These are phyloP conservation scores for Middelhovenomyces tepae DNA, from an alignment of 805 yeast genomes.

Conservation along the genomic window DNA sequence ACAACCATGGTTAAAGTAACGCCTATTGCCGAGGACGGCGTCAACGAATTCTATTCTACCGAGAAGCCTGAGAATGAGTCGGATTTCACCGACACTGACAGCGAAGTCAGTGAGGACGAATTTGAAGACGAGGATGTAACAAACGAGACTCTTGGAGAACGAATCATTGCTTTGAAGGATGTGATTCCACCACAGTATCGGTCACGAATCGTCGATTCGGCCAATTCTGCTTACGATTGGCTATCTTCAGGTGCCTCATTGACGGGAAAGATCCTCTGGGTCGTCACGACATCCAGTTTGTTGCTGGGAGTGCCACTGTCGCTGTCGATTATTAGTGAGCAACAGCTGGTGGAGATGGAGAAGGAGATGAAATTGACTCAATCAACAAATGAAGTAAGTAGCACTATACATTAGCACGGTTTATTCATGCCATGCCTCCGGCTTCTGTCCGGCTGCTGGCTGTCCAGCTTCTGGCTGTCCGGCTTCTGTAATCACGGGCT, in stretches of 20 bases:
- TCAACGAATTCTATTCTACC: constrained; percentile 26
- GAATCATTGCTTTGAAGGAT: constrained; percentile 86
- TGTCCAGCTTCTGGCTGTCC: too few species aligned
- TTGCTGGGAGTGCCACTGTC: constrained; percentile 90
- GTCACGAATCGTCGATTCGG: constrained; percentile 32
- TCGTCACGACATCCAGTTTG: constrained; percentile 70
- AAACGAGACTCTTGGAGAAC: constrained; percentile 76
- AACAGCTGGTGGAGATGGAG: constrained; percentile 89
- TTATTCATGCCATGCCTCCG: too few species aligned
- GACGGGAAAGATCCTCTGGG: constrained; percentile 78
- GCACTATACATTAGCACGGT: too few species aligned
- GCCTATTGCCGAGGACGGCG: constrained; percentile 53
- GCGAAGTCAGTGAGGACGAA: constrained; percentile 40
- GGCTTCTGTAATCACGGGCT: too few species aligned
- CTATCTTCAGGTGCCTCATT: constrained; percentile 42
- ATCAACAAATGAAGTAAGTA: constrained; percentile 24
- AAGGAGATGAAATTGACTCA: constrained; percentile 60
- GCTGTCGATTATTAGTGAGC: constrained; percentile 81
- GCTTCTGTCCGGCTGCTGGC: too few species aligned
- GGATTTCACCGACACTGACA: constrained; percentile 44
- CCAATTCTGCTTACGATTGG: constrained; percentile 27
- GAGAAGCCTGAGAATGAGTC: constrained; percentile 35
- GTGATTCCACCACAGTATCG: constrained; percentile 86
- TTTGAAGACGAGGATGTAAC: constrained; percentile 60
- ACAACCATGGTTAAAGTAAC: constrained; percentile 62